These are phyloP conservation scores for Salix viminalis DNA, from an alignment of 345 rosid genomes.

Conservation along the genomic window DNA sequence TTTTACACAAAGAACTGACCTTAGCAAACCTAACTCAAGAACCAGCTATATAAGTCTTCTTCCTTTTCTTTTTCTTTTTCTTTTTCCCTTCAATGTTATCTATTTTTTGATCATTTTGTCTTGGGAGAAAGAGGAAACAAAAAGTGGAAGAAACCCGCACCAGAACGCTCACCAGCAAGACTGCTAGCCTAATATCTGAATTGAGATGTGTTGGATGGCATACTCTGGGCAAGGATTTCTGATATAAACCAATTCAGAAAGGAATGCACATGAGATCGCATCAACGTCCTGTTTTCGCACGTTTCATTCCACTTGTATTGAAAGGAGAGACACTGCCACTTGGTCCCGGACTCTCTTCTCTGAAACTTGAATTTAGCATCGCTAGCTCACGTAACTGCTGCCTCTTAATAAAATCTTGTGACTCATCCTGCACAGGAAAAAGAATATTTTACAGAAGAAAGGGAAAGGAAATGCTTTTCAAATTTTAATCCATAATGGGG, in stretches of 20 bases:
- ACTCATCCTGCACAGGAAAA: constrained; percentile 64
- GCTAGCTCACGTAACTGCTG: constrained; percentile 95
- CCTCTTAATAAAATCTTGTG: constrained; percentile 89
- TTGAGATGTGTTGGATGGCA: constrained; percentile 29
- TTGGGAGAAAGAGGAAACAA: constrained; percentile 16
- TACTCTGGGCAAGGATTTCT: constrained; percentile 24
- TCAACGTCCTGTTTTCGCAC: constrained; percentile 87
- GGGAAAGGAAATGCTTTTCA: neutral
- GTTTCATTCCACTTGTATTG: constrained; percentile 93
- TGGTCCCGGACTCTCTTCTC: constrained; percentile 97
- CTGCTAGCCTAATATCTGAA: constrained; percentile 47
- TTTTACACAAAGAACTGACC: constrained; percentile 35
- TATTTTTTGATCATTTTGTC: constrained; percentile 14
- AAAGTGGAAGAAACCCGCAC: constrained; percentile 27
- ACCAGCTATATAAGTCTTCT: constrained; percentile 29
- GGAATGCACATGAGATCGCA: constrained; percentile 21
- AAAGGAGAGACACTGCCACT: constrained; percentile 94
- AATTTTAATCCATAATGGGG: neutral
- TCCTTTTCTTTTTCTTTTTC: constrained; percentile 13
- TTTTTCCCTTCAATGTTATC: constrained; percentile 10
- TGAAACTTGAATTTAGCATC: constrained; percentile 75
- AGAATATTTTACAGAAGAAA: neutral
- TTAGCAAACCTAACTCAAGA: constrained; percentile 38
- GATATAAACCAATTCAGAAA: constrained; percentile 19
- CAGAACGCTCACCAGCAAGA: constrained; percentile 46